Conservation (phyloP, 768 basidiomycete genomes). For the Hygrocybe coccinea region DNA sequence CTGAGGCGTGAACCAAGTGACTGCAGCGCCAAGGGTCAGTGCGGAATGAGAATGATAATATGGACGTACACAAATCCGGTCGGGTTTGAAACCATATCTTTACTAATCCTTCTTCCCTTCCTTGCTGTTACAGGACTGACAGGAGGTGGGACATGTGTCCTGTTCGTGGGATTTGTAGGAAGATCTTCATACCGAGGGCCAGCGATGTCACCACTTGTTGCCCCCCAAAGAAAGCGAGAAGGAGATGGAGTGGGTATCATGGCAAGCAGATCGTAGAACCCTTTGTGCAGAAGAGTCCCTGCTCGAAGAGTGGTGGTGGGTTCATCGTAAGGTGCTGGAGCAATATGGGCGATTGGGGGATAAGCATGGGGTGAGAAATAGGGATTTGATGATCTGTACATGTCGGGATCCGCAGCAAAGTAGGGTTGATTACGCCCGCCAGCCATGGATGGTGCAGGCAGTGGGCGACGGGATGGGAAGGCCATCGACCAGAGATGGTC, state of each 20-base stretch:
- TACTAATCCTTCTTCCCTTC: constrained; percentile 68
- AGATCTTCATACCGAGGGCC: constrained; percentile 70
- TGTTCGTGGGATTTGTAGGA: constrained; percentile 27
- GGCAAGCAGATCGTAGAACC: constrained; percentile 82
- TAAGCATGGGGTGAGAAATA: constrained; percentile 41
- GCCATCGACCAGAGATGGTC: background rate
- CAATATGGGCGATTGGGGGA: constrained; percentile 33
- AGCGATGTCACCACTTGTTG: constrained; percentile 45
- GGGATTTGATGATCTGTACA: constrained; percentile 31
- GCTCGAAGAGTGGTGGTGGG: constrained; percentile 50
- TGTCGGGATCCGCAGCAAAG: constrained; percentile 21
- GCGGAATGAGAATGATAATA: constrained; percentile 12
- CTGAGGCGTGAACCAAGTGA: constrained; percentile 86
- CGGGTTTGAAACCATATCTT: constrained; percentile 85
- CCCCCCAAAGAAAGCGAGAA: constrained; percentile 59
- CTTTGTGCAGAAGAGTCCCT: constrained; percentile 78
- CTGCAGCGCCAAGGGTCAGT: constrained; percentile 39
- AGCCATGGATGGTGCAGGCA: constrained; percentile 28
- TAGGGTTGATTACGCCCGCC: constrained; percentile 26
- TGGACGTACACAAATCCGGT: constrained; percentile 72
- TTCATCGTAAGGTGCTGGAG: constrained; percentile 40
- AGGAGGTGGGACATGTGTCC: constrained; percentile 29
- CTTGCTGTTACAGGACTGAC: constrained; percentile 19
- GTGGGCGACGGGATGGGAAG: constrained; percentile 20
- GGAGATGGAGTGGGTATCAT: constrained; percentile 71